A percentile compares a stretch with the other conserved stretches of the same genome.
These are phyloP conservation scores for Coniochaeta ligniaria DNA, from an alignment of 2,329 filamentous ascomycete species.

Conservation along the genomic window DNA sequence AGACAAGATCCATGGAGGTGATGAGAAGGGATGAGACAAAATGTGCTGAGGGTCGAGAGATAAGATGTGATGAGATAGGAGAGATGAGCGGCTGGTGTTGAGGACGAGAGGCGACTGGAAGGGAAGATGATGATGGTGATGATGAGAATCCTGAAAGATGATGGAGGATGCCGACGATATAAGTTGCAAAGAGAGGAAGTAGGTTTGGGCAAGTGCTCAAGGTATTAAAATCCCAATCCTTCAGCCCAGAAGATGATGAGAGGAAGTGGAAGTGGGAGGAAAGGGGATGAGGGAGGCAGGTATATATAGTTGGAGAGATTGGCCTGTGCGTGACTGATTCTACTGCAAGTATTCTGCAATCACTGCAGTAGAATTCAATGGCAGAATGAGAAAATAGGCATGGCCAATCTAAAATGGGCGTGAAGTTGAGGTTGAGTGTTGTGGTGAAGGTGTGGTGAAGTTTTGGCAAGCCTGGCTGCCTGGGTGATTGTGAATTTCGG, in stretches of 20 bases:
- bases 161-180: not conserved
- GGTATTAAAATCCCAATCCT: too few relatives aligned
- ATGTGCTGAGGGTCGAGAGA: not conserved
- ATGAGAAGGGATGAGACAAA: not conserved
- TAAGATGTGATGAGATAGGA: too few relatives aligned
- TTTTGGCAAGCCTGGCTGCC: not conserved
- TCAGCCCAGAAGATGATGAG: not conserved
- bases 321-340: not conserved
- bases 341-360: not conserved
- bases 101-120: not conserved
- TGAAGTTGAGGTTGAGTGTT: not conserved
- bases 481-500: too few relatives aligned
- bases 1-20: not conserved
- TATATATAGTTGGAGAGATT: not conserved
- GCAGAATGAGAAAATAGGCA: not conserved
- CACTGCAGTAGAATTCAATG: not conserved
- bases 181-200: not conserved
- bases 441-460: not conserved
- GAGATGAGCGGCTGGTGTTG: too few relatives aligned
- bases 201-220: not conserved
- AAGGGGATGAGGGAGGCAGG: not conserved
- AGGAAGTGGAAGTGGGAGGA: not conserved
- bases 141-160: not conserved
- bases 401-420: too few relatives aligned
- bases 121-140: not conserved